Evolutionary conservation across 1,284 basidiomycete species (phyloP).

Genomic region (Nidula niveotomentosa): DNA sequence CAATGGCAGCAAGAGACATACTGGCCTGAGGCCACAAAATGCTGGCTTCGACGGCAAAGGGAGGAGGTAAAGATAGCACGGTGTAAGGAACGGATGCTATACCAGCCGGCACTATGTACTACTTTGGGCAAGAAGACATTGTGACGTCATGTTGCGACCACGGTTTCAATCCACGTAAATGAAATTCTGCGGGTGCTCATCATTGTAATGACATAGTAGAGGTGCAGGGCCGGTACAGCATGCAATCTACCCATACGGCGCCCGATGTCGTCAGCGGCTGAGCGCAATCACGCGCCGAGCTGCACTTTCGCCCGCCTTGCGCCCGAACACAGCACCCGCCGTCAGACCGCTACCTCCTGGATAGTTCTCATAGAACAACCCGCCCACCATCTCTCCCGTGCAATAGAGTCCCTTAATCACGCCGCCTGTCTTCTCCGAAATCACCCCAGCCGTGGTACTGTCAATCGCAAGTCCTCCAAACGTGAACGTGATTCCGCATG

Average conservation of each 20-base stretch:
- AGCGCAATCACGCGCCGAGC: conserved; percentile 16
- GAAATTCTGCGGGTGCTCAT: too few species aligned
- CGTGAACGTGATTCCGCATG: conserved; percentile 71
- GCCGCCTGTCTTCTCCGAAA: conserved; percentile 37
- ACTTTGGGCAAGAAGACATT: neutral
- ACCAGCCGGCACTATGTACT: neutral
- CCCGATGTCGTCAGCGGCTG: too few species aligned
- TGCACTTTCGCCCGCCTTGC: conserved; percentile 52
- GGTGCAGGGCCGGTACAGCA: too few species aligned
- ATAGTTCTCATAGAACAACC: conserved; percentile 62
- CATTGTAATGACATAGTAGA: too few species aligned
- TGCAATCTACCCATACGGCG: too few species aligned
- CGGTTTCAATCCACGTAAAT: too few species aligned
- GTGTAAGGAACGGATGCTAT: neutral
- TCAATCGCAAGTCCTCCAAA: conserved; percentile 67
- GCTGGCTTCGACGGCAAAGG: neutral
- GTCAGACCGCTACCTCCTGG: conserved; percentile 70
- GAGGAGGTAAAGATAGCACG: neutral
- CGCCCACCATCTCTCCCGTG: conserved; percentile 67
- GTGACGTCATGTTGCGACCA: conserved; percentile 18
- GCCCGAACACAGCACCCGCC: conserved; percentile 66
- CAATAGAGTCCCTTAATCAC: conserved; percentile 57
- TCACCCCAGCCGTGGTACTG: conserved; percentile 48
- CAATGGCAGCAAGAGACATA: conserved; percentile 15
- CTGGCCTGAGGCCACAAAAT: neutral